phyloP scores from a whole-genome alignment of 495 filamentous ascomycete genomes.

The Trypethelium eluteriae region DNA sequence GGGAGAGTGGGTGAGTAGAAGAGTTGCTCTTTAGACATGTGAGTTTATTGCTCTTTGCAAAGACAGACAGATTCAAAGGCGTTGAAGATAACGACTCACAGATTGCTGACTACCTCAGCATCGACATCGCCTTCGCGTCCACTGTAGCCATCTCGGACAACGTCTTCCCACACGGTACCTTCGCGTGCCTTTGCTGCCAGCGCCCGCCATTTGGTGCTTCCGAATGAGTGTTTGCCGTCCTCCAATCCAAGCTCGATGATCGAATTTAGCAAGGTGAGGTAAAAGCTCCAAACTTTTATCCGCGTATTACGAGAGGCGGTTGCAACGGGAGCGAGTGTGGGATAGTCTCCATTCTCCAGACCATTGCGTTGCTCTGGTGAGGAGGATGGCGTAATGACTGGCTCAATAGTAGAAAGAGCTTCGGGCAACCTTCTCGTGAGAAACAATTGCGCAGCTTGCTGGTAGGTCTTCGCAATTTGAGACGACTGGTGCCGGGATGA shows the following conservation, averaged over 20 bases:
- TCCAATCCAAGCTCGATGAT: slow-evolving; percentile 82
- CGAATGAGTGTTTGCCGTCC: slow-evolving; percentile 81
- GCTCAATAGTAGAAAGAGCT: slow-evolving; percentile 71
- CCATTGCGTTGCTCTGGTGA: slow-evolving; percentile 23
- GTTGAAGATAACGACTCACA: slow-evolving; percentile 49
- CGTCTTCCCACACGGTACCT: slow-evolving; percentile 86
- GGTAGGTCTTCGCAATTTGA: slow-evolving; percentile 75
- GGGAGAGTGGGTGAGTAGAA: slow-evolving; percentile 79
- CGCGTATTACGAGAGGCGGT: slow-evolving; percentile 65
- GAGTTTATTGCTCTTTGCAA: background rate
- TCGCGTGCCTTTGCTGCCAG: slow-evolving; percentile 73
- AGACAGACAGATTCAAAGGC: background rate
- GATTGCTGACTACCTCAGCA: slow-evolving; percentile 84
- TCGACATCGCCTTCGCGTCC: slow-evolving; percentile 85
- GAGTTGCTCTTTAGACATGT: slow-evolving; percentile 55
- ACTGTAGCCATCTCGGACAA: slow-evolving; percentile 75
- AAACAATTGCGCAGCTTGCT: slow-evolving; percentile 83
- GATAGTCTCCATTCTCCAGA: slow-evolving; percentile 27
- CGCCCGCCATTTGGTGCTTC: slow-evolving; percentile 70
- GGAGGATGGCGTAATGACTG: slow-evolving; percentile 54
- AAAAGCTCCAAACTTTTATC: slow-evolving; percentile 95
- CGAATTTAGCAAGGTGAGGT: slow-evolving; percentile 84
- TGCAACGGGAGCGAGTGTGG: slow-evolving; percentile 57
- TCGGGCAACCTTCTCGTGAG: slow-evolving; percentile 86
- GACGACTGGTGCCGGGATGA: slow-evolving; percentile 51